Evolutionary conservation across 2,329 filamentous ascomycete species (phyloP).

Genomic region (Ceratocystis harringtonii): DNA sequence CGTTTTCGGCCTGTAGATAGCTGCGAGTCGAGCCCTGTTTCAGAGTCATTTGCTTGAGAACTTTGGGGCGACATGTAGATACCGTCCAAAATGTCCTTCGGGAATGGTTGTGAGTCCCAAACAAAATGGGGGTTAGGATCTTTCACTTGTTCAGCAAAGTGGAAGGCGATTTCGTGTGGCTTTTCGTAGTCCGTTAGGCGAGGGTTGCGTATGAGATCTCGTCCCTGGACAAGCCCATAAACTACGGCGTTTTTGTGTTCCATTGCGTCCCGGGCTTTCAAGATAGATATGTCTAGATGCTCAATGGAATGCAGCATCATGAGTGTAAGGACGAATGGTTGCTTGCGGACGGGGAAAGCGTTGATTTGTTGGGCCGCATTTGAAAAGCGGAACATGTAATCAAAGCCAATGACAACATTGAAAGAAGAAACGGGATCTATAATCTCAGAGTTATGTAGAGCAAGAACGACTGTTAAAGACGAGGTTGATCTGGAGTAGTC

Average conservation of each 20-base stretch:
- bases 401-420: conserved; percentile 40
- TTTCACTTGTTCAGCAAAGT: conserved; percentile 34
- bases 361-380: conserved; percentile 20
- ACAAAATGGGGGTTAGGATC: conserved; percentile 26
- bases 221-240: conserved; percentile 26
- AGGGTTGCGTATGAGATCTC: conserved; percentile 29
- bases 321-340: conserved; percentile 34
- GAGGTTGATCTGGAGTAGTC: conserved; percentile 23
- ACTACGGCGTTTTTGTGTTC: conserved; percentile 35
- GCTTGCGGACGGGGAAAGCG: conserved; percentile 20
- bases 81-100: conserved; percentile 34
- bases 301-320: conserved; percentile 39
- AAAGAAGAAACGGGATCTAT: conserved; percentile 28
- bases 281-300: conserved; percentile 37
- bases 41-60: conserved; percentile 1
- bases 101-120: conserved; percentile 35
- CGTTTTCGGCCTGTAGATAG: conserved; percentile 28
- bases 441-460: conserved; percentile 27
- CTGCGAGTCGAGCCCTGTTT: conserved; percentile 3
- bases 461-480: conserved; percentile 30
- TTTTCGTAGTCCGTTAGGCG: conserved; percentile 26
- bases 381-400: conserved; percentile 34
- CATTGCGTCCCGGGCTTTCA: conserved; percentile 24
- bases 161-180: conserved; percentile 33
- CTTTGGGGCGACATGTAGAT: conserved; percentile 28